Base-by-base conservation (phyloP, 2,329 filamentous ascomycete genomes). In the Tolypocladium tundrense region DNA sequence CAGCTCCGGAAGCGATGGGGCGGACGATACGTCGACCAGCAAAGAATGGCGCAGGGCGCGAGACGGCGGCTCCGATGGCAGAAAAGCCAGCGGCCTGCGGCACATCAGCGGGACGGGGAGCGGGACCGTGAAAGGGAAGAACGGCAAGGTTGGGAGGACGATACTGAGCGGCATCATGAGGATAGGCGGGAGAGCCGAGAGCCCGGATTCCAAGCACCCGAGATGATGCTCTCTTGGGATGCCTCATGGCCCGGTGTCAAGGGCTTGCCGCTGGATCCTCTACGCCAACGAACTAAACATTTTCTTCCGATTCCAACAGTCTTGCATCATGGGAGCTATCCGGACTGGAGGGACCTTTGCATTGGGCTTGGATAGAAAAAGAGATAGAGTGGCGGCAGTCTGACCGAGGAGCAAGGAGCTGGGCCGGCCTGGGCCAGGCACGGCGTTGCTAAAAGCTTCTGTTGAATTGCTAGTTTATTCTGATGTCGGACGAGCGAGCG, bases 1-100 rank as follows among this genome's bases (percentile, higher is more conserved):
- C 1, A 82, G 79, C 16, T 80, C 80, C 1, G 79, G 78, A 16
- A 82, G 79, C 61, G 80, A 82, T 57, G 63, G 62, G 3, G 65
- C 63, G 5, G 70, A 70, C 14, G 65, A 66, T 10, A 51, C 53
- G 8, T 62, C 54, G 8, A 63, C 51, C 19, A 72, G 69, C 65
- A 72, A 66, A 39, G 72, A 74, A n/a, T 54, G 57, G 37, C 69
- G 67, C 43, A 64, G 69, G 48, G 31, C 31, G 31, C 48, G 48
- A 8, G 48, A 52, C 14, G 31, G 31, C 48, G 31, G 31, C 19
- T 35, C 31, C 16, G 31, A 51, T n/a, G 31, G 31, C 16, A 33
- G 41, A 16, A 71, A 65, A 58, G 60, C 65, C 1, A 63, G 63
- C 41, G 64, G 65, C 10, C 57, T 67, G n/a, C 64, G 70, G 10